These are phyloP conservation scores for Saccharomyces hybrid DNA, from an alignment of 1,139 yeast genomes.

Conservation along the genomic window DNA sequence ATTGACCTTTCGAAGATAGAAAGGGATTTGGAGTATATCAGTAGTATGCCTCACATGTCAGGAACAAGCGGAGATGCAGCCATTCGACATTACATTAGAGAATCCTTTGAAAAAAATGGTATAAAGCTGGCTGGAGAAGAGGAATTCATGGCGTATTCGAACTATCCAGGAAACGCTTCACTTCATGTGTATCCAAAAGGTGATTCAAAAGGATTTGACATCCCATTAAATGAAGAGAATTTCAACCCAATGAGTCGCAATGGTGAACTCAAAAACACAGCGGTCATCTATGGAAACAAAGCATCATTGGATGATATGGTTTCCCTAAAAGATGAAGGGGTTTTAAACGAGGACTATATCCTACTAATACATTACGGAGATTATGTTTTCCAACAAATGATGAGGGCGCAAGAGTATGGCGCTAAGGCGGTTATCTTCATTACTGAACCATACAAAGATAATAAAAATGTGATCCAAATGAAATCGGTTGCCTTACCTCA, in stretches of 20 bases:
- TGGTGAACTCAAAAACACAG: conserved; percentile 48
- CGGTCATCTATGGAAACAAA: conserved; percentile 50
- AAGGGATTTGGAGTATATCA: conserved; percentile 65
- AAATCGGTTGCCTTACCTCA: conserved; percentile 62
- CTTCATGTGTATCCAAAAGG: background rate
- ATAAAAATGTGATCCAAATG: conserved; percentile 48
- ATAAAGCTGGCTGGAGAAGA: conserved; percentile 43
- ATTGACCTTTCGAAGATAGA: conserved; percentile 56
- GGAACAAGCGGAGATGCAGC: conserved; percentile 83
- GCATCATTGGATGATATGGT: conserved; percentile 57
- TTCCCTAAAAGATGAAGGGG: conserved; percentile 35
- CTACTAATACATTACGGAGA: conserved; percentile 56
- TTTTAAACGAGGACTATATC: conserved; percentile 39
- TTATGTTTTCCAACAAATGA: conserved; percentile 46
- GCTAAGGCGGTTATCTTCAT: conserved; percentile 50
- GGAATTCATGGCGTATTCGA: conserved; percentile 48
- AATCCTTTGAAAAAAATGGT: conserved; percentile 51
- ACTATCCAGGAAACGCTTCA: conserved; percentile 42
- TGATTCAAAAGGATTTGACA: background rate
- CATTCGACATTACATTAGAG: conserved; percentile 56
- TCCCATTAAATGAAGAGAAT: conserved; percentile 34
- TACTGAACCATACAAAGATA: conserved; percentile 22
- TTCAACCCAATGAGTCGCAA: conserved; percentile 64
- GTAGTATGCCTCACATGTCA: conserved; percentile 78
- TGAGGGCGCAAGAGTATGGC: conserved; percentile 45